Conservation (phyloP, 306 rosid genomes). For the Hippophae tibetana region DNA sequence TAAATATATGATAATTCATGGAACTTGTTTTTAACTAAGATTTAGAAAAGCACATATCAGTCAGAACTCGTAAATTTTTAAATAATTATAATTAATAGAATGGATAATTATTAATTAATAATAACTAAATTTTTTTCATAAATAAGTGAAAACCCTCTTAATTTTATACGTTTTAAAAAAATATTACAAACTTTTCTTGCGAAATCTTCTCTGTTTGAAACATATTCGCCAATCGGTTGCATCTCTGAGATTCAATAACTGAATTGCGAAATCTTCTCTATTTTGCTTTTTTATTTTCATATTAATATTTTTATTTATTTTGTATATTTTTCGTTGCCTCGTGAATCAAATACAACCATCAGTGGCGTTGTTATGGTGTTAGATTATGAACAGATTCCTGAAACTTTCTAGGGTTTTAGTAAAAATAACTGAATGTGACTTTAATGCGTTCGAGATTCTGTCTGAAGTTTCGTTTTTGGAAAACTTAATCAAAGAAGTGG, state of each 20-base stretch:
- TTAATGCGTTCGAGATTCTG: background rate
- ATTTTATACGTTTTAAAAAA: background rate
- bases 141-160: background rate
- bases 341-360: background rate
- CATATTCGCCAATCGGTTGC: constrained; percentile 18
- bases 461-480: background rate
- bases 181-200: constrained; percentile 1
- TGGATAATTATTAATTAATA: too few species aligned
- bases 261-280: background rate
- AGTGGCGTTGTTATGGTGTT: constrained; percentile 7
- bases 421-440: constrained; percentile 18
- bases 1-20: too few species aligned
- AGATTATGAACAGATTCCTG: constrained; percentile 9
- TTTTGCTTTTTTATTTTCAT: background rate
- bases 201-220: constrained; percentile 8
- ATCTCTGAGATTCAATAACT: constrained; percentile 18
- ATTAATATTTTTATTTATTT: background rate
- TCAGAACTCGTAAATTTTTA: too few species aligned
- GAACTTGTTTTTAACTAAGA: too few species aligned
- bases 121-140: background rate
- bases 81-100: too few species aligned
- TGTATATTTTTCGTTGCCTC: constrained; percentile 12
- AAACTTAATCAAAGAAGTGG: constrained; percentile 13
- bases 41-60: too few species aligned
- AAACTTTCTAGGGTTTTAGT: constrained; percentile 19